A percentile compares a stretch with the other conserved stretches of the same genome.
These are phyloP conservation scores for Stemphylium beticola DNA, from an alignment of 2,329 filamentous ascomycete genomes.

Conservation along the genomic window DNA sequence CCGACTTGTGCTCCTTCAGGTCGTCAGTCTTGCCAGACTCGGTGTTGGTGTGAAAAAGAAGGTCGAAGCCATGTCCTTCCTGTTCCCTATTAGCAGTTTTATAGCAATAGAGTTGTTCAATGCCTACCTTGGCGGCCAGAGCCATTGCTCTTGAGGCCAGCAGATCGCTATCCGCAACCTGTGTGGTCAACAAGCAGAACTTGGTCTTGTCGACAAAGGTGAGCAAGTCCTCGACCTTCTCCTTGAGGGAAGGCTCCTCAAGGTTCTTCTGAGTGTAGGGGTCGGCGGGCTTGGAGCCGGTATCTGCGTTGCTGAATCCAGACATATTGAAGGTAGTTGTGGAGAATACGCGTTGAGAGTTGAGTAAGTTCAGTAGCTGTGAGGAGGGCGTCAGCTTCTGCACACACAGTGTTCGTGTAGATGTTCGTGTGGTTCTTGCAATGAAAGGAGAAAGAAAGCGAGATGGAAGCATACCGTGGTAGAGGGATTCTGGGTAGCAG, in stretches of 20 bases:
- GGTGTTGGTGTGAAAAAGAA: conserved; percentile 91
- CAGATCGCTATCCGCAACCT: conserved; percentile 67
- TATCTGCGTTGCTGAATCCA: conserved; percentile 49
- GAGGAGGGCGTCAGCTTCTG: conserved; percentile 27
- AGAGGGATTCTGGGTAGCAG: conserved; percentile 1
- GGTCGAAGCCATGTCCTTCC: conserved; percentile 79
- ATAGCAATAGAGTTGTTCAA: background rate
- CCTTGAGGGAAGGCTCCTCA: conserved; percentile 71
- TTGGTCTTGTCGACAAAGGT: conserved; percentile 75
- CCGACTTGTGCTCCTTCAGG: conserved; percentile 71
- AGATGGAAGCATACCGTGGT: conserved; percentile 21
- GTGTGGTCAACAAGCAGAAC: conserved; percentile 89
- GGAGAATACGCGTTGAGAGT: conserved; percentile 16
- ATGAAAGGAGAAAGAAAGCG: conserved; percentile 11
- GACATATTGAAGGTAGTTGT: conserved; percentile 35
- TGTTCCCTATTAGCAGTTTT: conserved; percentile 43
- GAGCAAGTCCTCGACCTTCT: conserved; percentile 77
- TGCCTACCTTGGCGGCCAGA: conserved; percentile 73
- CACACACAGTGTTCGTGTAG: conserved; percentile 14
- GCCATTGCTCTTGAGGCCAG: conserved; percentile 88
- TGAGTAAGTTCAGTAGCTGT: conserved; percentile 20
- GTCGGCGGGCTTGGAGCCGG: conserved; percentile 62
- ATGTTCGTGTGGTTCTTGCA: conserved; percentile 10
- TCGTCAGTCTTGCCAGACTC: conserved; percentile 89
- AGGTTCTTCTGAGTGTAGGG: conserved; percentile 81